Base-by-base conservation (phyloP, 2,329 filamentous ascomycete genomes). In the Trichoderma asperellum region DNA sequence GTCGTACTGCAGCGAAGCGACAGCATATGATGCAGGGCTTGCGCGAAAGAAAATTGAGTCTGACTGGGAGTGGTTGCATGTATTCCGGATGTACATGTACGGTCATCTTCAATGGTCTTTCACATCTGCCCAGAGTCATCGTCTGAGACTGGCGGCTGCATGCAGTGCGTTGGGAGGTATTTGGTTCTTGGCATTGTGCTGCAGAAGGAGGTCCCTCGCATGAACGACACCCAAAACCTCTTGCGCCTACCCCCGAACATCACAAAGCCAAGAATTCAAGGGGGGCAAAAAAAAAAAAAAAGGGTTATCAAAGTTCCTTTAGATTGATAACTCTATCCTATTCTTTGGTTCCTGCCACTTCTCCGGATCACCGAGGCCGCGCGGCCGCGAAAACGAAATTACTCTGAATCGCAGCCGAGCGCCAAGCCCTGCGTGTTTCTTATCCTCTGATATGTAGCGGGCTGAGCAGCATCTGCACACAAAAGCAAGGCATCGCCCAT, bases 391-490 rank as follows among this genome's bases (percentile, higher is more conserved):
- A 7, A 43, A 8, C 37, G 58, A 69, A 58, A 69, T 69, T 69
- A 65, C 43, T 57, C 52, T 65, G 67, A 65, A 57, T 62, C 67
- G 58, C 43, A 64, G 24, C 58, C 56, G 37, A 68, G 53, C 37
- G 67, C 67, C 67, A 69, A 69, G 67, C 47, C 67, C n/a, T 27
- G 58, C 10, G 61, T 58, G 59, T 69, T 60, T 69, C 57, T 59
- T 29, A 53, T 8, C 29, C 34, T 58, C 52, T 65, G 52, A 11
- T 32, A 49, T 62, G 61, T 24, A 69, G 58, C 40, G 53, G 27
- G 5, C 40, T 29, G 35, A 12, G 49, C 5, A 62, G 6, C 40
- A 10, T 43, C 8, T 7, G 32, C n/a, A 62, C 14, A n/a, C 32
- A 43, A 7, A 34, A 49, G 24, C 7, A 43, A 43, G 37, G 37